A percentile compares a stretch with the other conserved stretches of the same genome.
phyloP scores from a whole-genome alignment of 140 eudicot genomes.

The Flaveria floridana region DNA sequence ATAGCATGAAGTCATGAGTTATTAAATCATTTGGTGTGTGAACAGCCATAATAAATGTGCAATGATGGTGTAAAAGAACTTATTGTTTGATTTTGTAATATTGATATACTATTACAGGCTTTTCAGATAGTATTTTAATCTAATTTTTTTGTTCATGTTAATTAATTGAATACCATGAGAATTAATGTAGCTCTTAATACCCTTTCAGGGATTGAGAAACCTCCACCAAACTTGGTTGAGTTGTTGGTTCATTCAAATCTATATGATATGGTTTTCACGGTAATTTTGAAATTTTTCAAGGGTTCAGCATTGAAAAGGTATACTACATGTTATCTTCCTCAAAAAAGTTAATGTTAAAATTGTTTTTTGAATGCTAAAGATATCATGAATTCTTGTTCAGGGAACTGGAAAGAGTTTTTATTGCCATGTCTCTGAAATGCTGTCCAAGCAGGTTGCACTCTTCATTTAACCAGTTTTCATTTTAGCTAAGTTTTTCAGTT shows the following conservation, averaged over 20 bases:
- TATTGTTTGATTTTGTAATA: background rate
- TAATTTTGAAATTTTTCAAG: conserved; percentile 74
- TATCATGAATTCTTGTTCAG: conserved; percentile 34
- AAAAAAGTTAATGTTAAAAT: conserved; percentile 1
- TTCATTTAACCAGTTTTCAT: background rate
- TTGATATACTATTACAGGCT: conserved; percentile 9
- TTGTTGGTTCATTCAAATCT: conserved; percentile 73
- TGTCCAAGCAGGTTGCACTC: conserved; percentile 57
- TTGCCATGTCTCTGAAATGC: conserved; percentile 77
- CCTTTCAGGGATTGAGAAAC: conserved; percentile 53
- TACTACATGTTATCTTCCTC: background rate
- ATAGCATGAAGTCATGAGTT: too few species aligned
- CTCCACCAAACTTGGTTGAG: conserved; percentile 73
- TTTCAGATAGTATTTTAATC: background rate
- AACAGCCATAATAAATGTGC: too few species aligned
- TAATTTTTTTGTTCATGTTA: conserved; percentile 4
- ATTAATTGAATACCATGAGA: background rate
- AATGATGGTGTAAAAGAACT: background rate
- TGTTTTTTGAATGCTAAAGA: conserved; percentile 10
- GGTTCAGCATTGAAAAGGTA: conserved; percentile 86
- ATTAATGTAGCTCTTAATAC: conserved; percentile 12
- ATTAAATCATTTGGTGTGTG: too few species aligned
- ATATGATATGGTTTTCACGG: conserved; percentile 91
- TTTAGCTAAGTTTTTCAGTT: background rate
- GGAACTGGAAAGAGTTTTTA: conserved; percentile 85